Conservation (phyloP, 257 asterid genomes). For the Agastache rugosa region DNA sequence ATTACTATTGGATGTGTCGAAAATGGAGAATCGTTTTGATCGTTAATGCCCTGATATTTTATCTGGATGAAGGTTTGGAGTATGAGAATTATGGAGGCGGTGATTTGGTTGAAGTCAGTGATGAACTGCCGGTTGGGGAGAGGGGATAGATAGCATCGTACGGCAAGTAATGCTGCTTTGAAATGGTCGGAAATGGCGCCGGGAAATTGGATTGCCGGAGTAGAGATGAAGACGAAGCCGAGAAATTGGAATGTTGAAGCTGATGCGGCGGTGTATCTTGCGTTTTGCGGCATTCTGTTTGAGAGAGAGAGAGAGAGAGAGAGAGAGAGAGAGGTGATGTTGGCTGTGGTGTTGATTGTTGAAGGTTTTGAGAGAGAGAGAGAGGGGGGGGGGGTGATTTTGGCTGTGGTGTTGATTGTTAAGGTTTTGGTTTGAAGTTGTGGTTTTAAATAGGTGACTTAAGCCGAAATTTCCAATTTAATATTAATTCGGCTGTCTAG, state of each 20-base stretch:
- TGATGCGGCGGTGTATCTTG: neutral
- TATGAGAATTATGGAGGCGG: neutral
- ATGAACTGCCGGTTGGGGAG: neutral
- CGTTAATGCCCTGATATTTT: neutral
- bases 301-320: neutral
- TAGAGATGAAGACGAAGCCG: neutral
- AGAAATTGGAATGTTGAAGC: neutral
- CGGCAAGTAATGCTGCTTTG: neutral
- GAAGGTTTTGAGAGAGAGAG: too few relatives aligned
- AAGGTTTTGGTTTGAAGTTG: too few relatives aligned
- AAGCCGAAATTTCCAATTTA: too few relatives aligned
- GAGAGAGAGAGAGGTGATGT: neutral
- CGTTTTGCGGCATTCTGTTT: neutral
- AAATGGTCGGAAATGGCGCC: neutral
- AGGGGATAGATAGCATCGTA: neutral
- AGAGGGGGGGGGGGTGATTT: too few relatives aligned
- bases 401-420: neutral
- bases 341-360: neutral
- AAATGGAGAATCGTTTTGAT: neutral
- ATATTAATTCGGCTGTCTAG: too few relatives aligned
- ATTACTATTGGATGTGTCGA: conserved; percentile 11
- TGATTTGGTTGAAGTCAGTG: neutral
- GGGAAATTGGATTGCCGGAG: too few relatives aligned
- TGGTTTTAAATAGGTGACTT: too few relatives aligned
- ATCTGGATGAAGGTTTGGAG: conserved; percentile 22